A percentile compares a stretch with the other conserved stretches of the same genome.
Conservation (phyloP, 148 eudicot species). For the Chenopodium formosanum region DNA sequence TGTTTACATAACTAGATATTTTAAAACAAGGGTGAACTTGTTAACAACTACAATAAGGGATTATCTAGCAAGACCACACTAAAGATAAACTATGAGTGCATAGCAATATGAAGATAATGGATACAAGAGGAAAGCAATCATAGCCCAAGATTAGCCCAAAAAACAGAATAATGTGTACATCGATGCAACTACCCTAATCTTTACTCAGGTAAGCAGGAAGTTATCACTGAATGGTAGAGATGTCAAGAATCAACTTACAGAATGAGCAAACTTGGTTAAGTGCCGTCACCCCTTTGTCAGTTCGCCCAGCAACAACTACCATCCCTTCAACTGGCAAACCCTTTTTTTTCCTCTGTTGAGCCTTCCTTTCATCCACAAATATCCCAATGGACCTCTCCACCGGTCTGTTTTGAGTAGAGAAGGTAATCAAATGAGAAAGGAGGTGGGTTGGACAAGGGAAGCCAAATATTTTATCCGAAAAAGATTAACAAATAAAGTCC, state of each 20-base stretch:
- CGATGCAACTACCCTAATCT: not conserved
- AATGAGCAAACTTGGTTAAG: conserved; percentile 91
- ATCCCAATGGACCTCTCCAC: conserved; percentile 72
- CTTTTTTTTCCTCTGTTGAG: conserved; percentile 58
- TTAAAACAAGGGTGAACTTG: not conserved
- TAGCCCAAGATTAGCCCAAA: not conserved
- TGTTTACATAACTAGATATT: no score
- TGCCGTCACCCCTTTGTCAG: conserved; percentile 96
- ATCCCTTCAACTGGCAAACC: conserved; percentile 78
- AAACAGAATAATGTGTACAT: not conserved
- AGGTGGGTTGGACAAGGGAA: not conserved
- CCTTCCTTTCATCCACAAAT: conserved; percentile 87
- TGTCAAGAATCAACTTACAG: conserved; percentile 50
- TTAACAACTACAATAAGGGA: not conserved
- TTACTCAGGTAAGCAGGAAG: not conserved
- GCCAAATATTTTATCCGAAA: not conserved
- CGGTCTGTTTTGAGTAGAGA: conserved; percentile 41
- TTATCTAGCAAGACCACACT: not conserved
- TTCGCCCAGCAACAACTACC: conserved; percentile 85
- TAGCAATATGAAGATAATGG: not conserved
- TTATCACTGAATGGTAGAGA: not conserved
- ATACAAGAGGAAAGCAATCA: not conserved
- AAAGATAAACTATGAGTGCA: not conserved
- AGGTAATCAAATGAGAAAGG: conserved; percentile 10
- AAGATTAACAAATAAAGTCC: not conserved